Conservation (phyloP, 805 yeast species). For the Saccharomycopsis oosterbeekiorum region DNA sequence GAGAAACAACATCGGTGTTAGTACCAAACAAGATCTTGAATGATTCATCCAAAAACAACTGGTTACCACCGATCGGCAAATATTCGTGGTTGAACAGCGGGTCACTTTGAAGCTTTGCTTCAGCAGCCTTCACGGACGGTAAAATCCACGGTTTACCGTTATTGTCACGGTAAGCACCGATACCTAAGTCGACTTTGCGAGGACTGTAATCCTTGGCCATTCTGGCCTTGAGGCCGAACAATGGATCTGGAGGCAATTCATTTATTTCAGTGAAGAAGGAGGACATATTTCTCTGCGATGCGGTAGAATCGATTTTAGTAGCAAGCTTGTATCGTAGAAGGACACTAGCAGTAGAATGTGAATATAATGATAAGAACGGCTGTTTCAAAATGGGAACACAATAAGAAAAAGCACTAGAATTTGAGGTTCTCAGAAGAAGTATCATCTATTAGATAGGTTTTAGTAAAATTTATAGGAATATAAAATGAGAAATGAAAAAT, state of each 20-base stretch:
- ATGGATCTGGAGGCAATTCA: slow-evolving; percentile 75
- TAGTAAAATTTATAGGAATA: not conserved
- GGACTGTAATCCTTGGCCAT: slow-evolving; percentile 46
- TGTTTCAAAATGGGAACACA: not conserved
- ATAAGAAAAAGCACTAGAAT: not conserved
- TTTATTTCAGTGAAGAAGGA: slow-evolving; percentile 40
- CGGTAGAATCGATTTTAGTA: not conserved
- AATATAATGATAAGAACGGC: too few relatives aligned
- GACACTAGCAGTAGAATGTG: too few relatives aligned
- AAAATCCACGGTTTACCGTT: slow-evolving; percentile 82
- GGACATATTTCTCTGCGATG: not conserved
- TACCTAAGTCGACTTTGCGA: slow-evolving; percentile 75
- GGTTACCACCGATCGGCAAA: slow-evolving; percentile 76
- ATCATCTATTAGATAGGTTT: not conserved
- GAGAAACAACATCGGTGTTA: slow-evolving; percentile 40
- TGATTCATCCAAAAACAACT: slow-evolving; percentile 56
- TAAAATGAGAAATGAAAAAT: not conserved
- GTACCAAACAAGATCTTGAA: slow-evolving; percentile 62
- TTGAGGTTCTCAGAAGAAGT: not conserved
- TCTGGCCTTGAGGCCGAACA: slow-evolving; percentile 72
- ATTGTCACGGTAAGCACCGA: slow-evolving; percentile 92
- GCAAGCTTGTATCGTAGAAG: not conserved
- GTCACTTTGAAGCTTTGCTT: slow-evolving; percentile 39
- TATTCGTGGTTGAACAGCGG: slow-evolving; percentile 66
- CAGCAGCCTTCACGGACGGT: slow-evolving; percentile 65